Base-by-base conservation (phyloP, 805 yeast genomes). In the Nakazawaea sp. region DNA sequence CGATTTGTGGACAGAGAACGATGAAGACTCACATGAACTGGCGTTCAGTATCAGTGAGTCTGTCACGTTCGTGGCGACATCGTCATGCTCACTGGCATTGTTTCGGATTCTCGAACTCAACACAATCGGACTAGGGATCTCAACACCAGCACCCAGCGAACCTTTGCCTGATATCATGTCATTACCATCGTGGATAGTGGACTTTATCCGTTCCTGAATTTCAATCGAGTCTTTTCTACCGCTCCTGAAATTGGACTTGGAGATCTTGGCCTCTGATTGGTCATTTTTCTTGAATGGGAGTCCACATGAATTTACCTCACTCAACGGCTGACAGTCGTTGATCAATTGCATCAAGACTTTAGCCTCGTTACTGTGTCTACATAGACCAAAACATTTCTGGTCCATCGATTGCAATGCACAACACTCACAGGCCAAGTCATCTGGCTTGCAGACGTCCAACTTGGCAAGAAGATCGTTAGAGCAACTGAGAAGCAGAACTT, bases 371-470 rank as follows among this genome's bases (percentile, higher is more conserved):
- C 35, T 64, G 21, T 66, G 66, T 17, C 72, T 72, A 47, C 77
- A 72, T 42, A 72, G 53, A 13, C 62, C 64, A 48, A 65, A 68
- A 47, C 78, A 71, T 27, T 59, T 61, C 32, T 55, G 55, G 27
- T 62, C 58, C 55, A 72, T 61, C 36, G 66, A 62, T 49, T 72
- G 77, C 25, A 72, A 56, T 8, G 78, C 76, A 51, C 77, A 70
- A 44, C 78, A 72, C 43, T 70, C 76, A 51, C 78, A 72, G 1
- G 75, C 75, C 44, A 69, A 54, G 52, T 72, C 78, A 46, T 68
- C 68, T 4, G 75, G 66, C 44, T 68, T 66, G 47, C 78, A 72
- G 38, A 61, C 69, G 45, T 70, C 73, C 42, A 72, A 56, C 43
- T 57, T 66, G 21, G 57, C 46, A 29, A 71, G 53, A 11, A 72